Evolutionary conservation across 2,329 filamentous ascomycete genomes (phyloP).

Genomic region (Aspergillus fijiensis): DNA sequence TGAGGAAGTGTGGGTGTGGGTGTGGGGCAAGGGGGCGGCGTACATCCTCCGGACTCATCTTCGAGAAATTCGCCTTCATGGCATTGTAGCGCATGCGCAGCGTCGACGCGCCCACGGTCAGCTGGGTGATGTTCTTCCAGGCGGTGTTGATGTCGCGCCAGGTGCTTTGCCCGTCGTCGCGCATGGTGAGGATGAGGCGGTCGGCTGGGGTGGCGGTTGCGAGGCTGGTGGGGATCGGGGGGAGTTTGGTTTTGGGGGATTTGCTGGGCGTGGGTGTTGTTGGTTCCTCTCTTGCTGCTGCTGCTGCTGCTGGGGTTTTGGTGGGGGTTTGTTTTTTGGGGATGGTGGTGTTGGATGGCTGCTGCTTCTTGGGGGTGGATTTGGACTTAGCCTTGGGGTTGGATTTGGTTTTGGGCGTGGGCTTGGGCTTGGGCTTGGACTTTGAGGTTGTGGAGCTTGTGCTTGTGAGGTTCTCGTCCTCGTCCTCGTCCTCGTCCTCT

Average conservation of each 20-base stretch:
- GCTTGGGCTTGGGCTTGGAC: not conserved
- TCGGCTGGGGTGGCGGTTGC: slow-evolving; percentile 24
- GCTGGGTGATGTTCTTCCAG: slow-evolving; percentile 30
- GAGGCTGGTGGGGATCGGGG: slow-evolving; percentile 24
- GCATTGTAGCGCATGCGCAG: slow-evolving; percentile 40
- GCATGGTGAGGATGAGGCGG: slow-evolving; percentile 29
- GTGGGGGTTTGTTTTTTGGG: not conserved
- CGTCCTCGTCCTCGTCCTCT: not conserved
- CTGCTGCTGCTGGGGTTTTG: not conserved
- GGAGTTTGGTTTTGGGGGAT: slow-evolving; percentile 11
- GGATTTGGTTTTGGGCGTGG: not conserved
- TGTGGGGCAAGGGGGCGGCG: slow-evolving; percentile 9
- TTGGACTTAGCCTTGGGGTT: not conserved
- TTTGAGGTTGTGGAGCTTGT: not conserved
- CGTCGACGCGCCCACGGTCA: slow-evolving; percentile 34
- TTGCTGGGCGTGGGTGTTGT: not conserved
- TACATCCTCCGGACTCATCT: slow-evolving; percentile 38
- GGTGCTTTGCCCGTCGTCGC: slow-evolving; percentile 22
- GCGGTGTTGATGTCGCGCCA: slow-evolving; percentile 30
- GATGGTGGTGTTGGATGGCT: not conserved
- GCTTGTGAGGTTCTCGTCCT: not conserved
- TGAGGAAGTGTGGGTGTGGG: no score
- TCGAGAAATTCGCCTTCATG: slow-evolving; percentile 42
- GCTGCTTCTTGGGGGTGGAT: not conserved
- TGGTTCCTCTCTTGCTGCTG: not conserved